Base-by-base conservation (phyloP, 139 green algal genomes). In the Desmodesmus armatus region DNA sequence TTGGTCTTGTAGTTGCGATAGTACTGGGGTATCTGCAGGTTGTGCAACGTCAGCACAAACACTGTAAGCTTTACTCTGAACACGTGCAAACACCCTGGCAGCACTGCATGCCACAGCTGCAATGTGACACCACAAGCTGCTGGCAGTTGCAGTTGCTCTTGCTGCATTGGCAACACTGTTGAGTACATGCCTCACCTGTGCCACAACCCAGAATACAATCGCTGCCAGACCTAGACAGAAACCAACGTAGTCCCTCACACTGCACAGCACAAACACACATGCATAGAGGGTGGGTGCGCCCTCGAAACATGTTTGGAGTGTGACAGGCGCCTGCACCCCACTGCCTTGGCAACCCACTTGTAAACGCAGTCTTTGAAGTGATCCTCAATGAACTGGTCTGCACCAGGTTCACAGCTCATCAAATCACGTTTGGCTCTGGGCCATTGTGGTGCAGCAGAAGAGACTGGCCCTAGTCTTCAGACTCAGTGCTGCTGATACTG, bases 1-100 rank as follows among this genome's bases (percentile, higher is more conserved):
- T 98, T 82, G 27, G 89, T 94, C 17, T 85, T 83, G 65, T 95
- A 95, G 88, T 99, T 99, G 27, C 84, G 76, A 23, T 97, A 65
- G 19, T 98, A 92, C 79, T 99, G 96, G 3, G 95, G 96, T 15
- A 96, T 43, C 80, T 97, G 93, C 79, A 96, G 82, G 41, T n/a
- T n/a, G n/a, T n/a, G n/a, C n/a, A n/a, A n/a, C n/a, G n/a, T n/a
- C n/a, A n/a, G n/a, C n/a, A n/a, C n/a, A n/a, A n/a, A n/a, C n/a
- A n/a, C n/a, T n/a, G n/a, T n/a, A n/a, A n/a, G n/a, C n/a, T n/a
- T n/a, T n/a, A n/a, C n/a, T n/a, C n/a, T n/a, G n/a, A n/a, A n/a
- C n/a, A 73, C 71, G 43, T 0, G 41, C 39, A 35, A 90, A 88
- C 3, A 27, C 6, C n/a, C 29, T 31, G 37, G 31, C 37, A 79